phyloP scores from a whole-genome alignment of 2,329 filamentous ascomycete species.

The Aaosphaeria pasadenensis region DNA sequence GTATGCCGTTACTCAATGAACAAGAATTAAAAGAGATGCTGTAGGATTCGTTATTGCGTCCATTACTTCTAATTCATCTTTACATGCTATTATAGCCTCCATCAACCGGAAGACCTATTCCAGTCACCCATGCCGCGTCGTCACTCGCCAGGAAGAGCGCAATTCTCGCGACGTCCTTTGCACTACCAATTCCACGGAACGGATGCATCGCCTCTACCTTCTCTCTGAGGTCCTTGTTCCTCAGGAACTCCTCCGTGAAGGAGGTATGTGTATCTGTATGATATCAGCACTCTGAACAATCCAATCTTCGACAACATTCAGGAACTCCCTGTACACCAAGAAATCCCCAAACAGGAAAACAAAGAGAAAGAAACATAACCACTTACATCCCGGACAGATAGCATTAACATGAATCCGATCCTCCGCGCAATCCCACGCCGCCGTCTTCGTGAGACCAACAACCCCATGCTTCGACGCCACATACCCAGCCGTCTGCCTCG shows the following conservation, averaged over 20 bases:
- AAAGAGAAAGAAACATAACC: background rate
- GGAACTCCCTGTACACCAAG: too few relatives aligned
- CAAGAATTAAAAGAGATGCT: too few relatives aligned
- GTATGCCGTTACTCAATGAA: too few relatives aligned
- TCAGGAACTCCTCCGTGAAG: conserved; percentile 20
- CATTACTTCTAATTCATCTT: background rate
- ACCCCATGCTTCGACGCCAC: conserved; percentile 51
- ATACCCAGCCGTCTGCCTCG: conserved; percentile 36
- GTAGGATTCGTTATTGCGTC: too few relatives aligned
- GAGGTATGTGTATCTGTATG: conserved; percentile 19
- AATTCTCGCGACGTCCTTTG: conserved; percentile 33
- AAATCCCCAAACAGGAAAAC: background rate
- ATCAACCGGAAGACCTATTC: conserved; percentile 45
- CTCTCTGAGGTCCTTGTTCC: conserved; percentile 3
- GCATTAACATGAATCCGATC: conserved; percentile 53
- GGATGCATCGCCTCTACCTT: conserved; percentile 21
- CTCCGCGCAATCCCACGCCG: conserved; percentile 50
- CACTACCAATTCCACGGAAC: conserved; percentile 25
- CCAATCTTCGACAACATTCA: too few relatives aligned
- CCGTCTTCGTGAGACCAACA: conserved; percentile 47
- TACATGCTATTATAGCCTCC: conserved; percentile 40
- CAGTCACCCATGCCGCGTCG: conserved; percentile 47
- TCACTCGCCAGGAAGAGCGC: conserved; percentile 48
- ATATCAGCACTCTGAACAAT: background rate
- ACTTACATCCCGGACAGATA: conserved; percentile 51